These are phyloP conservation scores for Lepidium africanum DNA, from an alignment of 345 rosid species.

Conservation along the genomic window DNA sequence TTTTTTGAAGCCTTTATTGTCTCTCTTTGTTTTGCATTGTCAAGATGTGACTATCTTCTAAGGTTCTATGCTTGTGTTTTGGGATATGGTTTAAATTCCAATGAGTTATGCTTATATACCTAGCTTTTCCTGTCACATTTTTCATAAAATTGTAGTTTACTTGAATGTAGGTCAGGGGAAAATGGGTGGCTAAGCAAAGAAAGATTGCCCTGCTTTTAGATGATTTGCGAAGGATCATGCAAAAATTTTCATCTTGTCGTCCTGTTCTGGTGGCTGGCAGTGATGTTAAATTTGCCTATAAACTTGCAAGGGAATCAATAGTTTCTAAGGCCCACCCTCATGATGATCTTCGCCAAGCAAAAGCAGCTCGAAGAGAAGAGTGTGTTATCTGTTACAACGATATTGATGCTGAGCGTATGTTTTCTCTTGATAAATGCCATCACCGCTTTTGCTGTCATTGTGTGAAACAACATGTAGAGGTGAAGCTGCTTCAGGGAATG, in stretches of 20 bases:
- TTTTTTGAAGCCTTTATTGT: not conserved
- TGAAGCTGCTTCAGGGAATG: slow-evolving; percentile 58
- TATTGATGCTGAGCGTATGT: slow-evolving; percentile 38
- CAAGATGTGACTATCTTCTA: not conserved
- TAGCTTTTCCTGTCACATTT: not conserved
- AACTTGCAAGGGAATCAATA: slow-evolving; percentile 70
- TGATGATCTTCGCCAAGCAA: slow-evolving; percentile 30
- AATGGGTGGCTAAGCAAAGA: slow-evolving; percentile 18
- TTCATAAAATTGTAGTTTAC: not conserved
- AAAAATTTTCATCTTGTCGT: not conserved
- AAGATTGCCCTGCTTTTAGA: slow-evolving; percentile 31
- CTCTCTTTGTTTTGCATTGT: not conserved
- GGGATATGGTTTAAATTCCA: not conserved
- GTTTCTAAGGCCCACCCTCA: slow-evolving; percentile 40
- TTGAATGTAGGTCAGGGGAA: slow-evolving; percentile 12
- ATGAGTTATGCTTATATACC: not conserved
- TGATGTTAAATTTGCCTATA: slow-evolving; percentile 42
- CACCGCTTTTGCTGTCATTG: slow-evolving; percentile 72
- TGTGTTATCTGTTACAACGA: slow-evolving; percentile 62
- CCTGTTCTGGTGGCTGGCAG: slow-evolving; percentile 31
- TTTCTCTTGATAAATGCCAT: slow-evolving; percentile 50
- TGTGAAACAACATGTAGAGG: slow-evolving; percentile 73
- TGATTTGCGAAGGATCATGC: slow-evolving; percentile 7
- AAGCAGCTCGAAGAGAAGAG: slow-evolving; percentile 36
- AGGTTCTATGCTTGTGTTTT: not conserved